phyloP scores from a whole-genome alignment of 805 yeast genomes.

The Wickerhamiella galacta region DNA sequence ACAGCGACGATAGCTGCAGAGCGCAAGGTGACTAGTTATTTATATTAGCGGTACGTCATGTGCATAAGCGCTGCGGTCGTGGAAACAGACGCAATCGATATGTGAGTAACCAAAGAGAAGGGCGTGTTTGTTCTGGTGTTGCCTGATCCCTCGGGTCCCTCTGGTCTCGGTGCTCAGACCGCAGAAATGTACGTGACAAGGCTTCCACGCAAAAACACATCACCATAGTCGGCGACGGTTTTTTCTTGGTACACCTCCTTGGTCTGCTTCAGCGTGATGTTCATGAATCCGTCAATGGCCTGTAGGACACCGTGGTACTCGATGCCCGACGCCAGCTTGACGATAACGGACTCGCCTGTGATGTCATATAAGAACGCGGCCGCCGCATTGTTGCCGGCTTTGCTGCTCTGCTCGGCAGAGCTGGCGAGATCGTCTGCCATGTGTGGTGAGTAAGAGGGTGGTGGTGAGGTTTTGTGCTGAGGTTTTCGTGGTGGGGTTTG shows the following conservation, averaged over 20 bases:
- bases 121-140: too few relatives aligned
- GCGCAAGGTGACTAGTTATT: too few relatives aligned
- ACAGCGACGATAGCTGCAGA: too few relatives aligned
- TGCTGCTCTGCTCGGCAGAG: not conserved
- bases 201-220: slow-evolving; percentile 76
- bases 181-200: slow-evolving; percentile 27
- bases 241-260: slow-evolving; percentile 43
- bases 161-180: slow-evolving; percentile 9
- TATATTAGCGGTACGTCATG: too few relatives aligned
- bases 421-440: too few relatives aligned
- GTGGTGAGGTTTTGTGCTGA: too few relatives aligned
- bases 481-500: too few relatives aligned
- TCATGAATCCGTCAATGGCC: slow-evolving; percentile 95
- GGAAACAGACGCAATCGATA: too few relatives aligned
- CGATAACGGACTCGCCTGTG: slow-evolving; percentile 64
- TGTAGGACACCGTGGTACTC: slow-evolving; percentile 64
- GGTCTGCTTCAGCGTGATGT: slow-evolving; percentile 69
- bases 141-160: too few relatives aligned
- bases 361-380: slow-evolving; percentile 50
- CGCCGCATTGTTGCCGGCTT: slow-evolving; percentile 15
- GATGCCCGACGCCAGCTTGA: slow-evolving; percentile 74
- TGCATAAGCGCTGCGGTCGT: too few relatives aligned
- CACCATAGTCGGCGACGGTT: slow-evolving; percentile 41
- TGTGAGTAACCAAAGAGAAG: too few relatives aligned
- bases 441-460: too few relatives aligned